A percentile compares a stretch with the other conserved stretches of the same genome.
Evolutionary conservation across 805 yeast species (phyloP).

Genomic region (Candida qinlingensis): DNA sequence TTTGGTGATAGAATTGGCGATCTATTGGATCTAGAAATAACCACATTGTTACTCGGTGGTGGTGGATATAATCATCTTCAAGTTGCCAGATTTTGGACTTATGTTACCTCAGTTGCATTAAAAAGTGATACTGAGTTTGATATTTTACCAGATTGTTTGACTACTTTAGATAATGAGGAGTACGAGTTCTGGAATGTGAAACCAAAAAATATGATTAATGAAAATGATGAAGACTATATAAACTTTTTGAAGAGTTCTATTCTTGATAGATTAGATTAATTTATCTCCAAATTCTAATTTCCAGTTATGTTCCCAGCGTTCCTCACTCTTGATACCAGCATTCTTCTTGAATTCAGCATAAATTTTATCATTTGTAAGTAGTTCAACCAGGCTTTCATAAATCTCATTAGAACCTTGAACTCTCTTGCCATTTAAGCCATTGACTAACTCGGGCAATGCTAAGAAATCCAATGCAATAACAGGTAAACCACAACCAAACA

Average conservation of each 20-base stretch:
- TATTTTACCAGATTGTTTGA: constrained; percentile 47
- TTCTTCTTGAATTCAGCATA: constrained; percentile 49
- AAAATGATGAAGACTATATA: constrained; percentile 29
- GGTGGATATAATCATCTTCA: constrained; percentile 69
- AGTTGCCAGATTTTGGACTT: constrained; percentile 54
- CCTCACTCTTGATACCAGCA: constrained; percentile 63
- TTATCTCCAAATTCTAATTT: constrained; percentile 23
- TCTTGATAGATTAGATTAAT: not conserved
- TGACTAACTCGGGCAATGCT: constrained; percentile 74
- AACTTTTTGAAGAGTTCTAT: constrained; percentile 5
- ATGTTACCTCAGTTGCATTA: constrained; percentile 27
- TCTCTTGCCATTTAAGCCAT: constrained; percentile 64
- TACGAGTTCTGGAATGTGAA: constrained; percentile 45
- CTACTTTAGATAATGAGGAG: constrained; percentile 37
- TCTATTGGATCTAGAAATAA: constrained; percentile 27
- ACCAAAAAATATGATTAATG: constrained; percentile 28
- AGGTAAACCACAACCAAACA: constrained; percentile 95
- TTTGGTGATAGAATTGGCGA: constrained; percentile 31
- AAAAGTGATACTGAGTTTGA: constrained; percentile 30
- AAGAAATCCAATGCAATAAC: constrained; percentile 74
- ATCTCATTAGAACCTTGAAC: constrained; percentile 42
- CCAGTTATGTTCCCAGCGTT: constrained; percentile 82
- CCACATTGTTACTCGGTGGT: constrained; percentile 58
- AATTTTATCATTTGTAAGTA: constrained; percentile 30
- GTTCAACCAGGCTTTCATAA: constrained; percentile 34